Percentiles rank a stretch among this genome's conserved stretches.
Evolutionary conservation across 192 early-diverging fungal species (phyloP).

Genomic region (Rhizoclosmatium sp.): DNA sequence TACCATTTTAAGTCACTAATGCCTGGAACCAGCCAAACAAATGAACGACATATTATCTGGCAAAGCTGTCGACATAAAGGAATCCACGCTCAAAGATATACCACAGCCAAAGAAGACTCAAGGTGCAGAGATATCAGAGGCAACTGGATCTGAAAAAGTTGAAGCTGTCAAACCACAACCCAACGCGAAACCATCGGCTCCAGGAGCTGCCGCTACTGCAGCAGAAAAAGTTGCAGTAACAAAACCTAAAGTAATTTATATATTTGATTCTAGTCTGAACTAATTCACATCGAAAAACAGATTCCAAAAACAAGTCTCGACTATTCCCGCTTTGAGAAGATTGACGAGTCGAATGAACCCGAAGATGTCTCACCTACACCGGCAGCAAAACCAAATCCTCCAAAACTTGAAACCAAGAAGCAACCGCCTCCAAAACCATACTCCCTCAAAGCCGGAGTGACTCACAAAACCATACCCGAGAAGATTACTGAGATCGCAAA

Average conservation of each 20-base stretch:
- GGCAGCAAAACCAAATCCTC: background rate
- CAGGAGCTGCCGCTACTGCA: background rate
- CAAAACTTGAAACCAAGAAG: background rate
- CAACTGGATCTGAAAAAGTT: no score
- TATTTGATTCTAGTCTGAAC: no score
- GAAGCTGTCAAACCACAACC: background rate
- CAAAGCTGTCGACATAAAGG: background rate
- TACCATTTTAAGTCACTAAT: background rate
- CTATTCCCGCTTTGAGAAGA: conserved; percentile 35
- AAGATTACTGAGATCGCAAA: conserved; percentile 21
- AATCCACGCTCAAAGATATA: no score
- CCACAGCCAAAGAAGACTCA: no score
- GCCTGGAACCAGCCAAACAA: conserved; percentile 2
- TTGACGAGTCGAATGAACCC: conserved; percentile 21
- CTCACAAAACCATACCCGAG: background rate
- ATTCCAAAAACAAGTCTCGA: conserved; percentile 27
- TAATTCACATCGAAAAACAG: background rate
- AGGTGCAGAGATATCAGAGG: no score
- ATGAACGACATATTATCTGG: conserved; percentile 28
- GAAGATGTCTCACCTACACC: background rate
- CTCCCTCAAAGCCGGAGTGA: background rate
- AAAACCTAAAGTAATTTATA: no score
- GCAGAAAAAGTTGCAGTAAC: background rate
- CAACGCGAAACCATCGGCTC: background rate
- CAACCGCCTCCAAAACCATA: background rate